Evolutionary conservation across 768 basidiomycete genomes (phyloP).

Genomic region (Zangia roseola): DNA sequence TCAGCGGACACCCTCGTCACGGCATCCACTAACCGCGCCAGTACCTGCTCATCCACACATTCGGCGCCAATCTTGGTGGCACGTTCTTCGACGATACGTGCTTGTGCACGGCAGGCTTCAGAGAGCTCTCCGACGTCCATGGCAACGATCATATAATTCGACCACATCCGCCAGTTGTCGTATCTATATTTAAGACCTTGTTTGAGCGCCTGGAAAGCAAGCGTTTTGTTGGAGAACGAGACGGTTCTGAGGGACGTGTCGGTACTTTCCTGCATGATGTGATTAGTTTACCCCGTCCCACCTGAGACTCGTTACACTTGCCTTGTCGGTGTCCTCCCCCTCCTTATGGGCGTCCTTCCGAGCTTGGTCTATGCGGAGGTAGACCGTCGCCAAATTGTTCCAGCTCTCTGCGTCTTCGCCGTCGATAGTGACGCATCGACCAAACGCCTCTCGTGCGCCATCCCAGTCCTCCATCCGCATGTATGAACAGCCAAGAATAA

Average conservation of each 20-base stretch:
- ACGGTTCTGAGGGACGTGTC: slow-evolving; percentile 33
- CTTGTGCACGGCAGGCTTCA: slow-evolving; percentile 82
- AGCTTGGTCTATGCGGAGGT: slow-evolving; percentile 72
- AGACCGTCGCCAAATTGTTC: slow-evolving; percentile 95
- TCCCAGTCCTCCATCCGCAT: slow-evolving; percentile 84
- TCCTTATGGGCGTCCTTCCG: slow-evolving; percentile 32
- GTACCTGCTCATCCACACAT: slow-evolving; percentile 80
- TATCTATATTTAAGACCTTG: slow-evolving; percentile 83
- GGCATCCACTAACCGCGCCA: slow-evolving; percentile 86
- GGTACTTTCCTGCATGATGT: slow-evolving; percentile 21
- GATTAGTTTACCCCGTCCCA: slow-evolving; percentile 7
- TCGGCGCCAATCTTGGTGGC: slow-evolving; percentile 44
- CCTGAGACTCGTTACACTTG: slow-evolving; percentile 2
- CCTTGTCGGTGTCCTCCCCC: slow-evolving; percentile 24
- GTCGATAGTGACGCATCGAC: slow-evolving; percentile 84
- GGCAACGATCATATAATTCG: slow-evolving; percentile 92
- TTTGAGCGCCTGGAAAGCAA: slow-evolving; percentile 91
- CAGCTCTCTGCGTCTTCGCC: slow-evolving; percentile 98
- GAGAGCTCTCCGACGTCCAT: slow-evolving; percentile 91
- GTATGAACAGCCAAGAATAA: slow-evolving; percentile 90
- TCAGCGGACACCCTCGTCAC: slow-evolving; percentile 59
- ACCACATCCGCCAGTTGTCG: slow-evolving; percentile 98
- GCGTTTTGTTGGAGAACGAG: slow-evolving; percentile 72
- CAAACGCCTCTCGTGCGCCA: slow-evolving; percentile 80
- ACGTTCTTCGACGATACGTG: slow-evolving; percentile 69